These are phyloP conservation scores for Lagerstroemia speciosa DNA, from an alignment of 345 rosid genomes.

Conservation along the genomic window DNA sequence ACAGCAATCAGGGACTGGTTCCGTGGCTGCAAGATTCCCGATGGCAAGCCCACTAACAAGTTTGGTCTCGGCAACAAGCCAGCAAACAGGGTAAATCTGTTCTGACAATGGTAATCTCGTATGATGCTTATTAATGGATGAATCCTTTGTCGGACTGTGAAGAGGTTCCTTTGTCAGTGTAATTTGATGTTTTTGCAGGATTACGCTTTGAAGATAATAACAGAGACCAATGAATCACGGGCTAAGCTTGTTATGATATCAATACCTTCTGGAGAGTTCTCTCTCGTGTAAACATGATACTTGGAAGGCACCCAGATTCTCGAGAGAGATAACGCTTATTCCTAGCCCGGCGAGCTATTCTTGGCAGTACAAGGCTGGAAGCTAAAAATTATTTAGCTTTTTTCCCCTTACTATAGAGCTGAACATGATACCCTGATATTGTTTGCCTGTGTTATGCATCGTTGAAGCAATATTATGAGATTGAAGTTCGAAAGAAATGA, in stretches of 20 bases:
- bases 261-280: slow-evolving; percentile 35
- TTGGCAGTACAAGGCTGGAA: background rate
- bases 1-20: slow-evolving; percentile 92
- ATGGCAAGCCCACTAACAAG: slow-evolving; percentile 95
- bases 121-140: background rate
- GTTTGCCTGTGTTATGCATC: too few species aligned
- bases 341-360: background rate
- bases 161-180: background rate
- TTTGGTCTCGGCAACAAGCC: slow-evolving; percentile 94
- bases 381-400: background rate
- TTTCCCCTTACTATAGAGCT: slow-evolving; percentile 8
- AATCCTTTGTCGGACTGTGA: background rate
- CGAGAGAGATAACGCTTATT: background rate
- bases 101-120: too few species aligned
- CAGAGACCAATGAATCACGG: slow-evolving; percentile 45
- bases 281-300: slow-evolving; percentile 19
- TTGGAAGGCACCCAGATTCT: background rate
- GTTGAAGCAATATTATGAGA: too few species aligned
- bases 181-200: slow-evolving; percentile 21
- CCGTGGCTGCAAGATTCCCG: slow-evolving; percentile 92
- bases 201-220: slow-evolving; percentile 38
- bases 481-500: background rate
- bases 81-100: slow-evolving; percentile 54
- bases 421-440: slow-evolving; percentile 1
- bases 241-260: slow-evolving; percentile 38